Conservation (phyloP, 1,284 basidiomycete genomes). For the Cystobasidium pallidum region DNA sequence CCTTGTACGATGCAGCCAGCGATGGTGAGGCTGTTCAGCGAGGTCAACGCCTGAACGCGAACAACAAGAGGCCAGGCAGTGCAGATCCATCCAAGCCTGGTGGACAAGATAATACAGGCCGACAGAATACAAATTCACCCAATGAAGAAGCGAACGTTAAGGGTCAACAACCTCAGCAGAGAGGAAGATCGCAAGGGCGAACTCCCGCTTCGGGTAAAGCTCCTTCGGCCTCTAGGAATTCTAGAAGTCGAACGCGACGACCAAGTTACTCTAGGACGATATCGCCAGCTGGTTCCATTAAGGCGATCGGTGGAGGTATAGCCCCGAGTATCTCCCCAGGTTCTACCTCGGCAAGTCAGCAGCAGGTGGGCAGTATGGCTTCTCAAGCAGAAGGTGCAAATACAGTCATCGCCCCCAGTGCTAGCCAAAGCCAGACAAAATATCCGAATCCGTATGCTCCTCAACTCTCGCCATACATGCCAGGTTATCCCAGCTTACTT, state of each 20-base stretch:
- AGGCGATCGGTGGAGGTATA: not conserved
- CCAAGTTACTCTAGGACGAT: slow-evolving; percentile 36
- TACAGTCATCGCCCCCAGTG: not conserved
- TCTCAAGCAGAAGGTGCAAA: not conserved
- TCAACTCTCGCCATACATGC: slow-evolving; percentile 19
- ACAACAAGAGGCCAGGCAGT: slow-evolving; percentile 18
- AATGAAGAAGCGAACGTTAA: slow-evolving; percentile 9
- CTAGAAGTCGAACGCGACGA: slow-evolving; percentile 27
- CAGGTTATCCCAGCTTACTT: slow-evolving; percentile 1
- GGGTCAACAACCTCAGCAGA: slow-evolving; percentile 6
- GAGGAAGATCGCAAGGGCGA: slow-evolving; percentile 23
- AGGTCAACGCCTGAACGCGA: slow-evolving; percentile 5
- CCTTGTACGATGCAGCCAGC: not conserved
- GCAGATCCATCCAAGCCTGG: not conserved
- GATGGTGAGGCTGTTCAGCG: not conserved
- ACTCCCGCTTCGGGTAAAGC: slow-evolving; percentile 31
- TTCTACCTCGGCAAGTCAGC: not conserved
- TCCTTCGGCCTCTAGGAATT: slow-evolving; percentile 17
- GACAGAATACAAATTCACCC: slow-evolving; percentile 11
- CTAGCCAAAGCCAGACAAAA: not conserved
- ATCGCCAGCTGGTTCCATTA: slow-evolving; percentile 23
- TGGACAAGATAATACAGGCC: not conserved
- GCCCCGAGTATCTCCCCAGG: not conserved
- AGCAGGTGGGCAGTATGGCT: not conserved
- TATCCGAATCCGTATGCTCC: slow-evolving; percentile 22